A percentile compares a stretch with the other conserved stretches of the same genome.
Evolutionary conservation across 2,329 filamentous ascomycete species (phyloP).

Genomic region (Colletotrichum sp.): DNA sequence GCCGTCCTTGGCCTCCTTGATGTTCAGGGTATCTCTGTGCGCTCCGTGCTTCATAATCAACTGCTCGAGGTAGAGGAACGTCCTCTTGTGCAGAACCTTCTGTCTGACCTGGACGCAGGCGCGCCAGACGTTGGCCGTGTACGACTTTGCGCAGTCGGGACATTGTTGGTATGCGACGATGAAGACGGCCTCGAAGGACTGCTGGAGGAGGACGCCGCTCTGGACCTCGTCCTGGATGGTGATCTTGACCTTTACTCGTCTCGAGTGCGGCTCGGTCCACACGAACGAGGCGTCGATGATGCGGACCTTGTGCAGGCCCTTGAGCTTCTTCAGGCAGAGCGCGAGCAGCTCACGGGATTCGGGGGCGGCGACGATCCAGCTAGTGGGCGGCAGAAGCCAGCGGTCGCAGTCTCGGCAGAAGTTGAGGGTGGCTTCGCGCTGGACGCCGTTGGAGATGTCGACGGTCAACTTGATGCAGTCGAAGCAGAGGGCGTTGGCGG

Average conservation of each 20-base stretch:
- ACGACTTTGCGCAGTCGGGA: constrained; percentile 93
- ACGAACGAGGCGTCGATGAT: constrained; percentile 97
- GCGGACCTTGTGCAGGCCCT: constrained; percentile 85
- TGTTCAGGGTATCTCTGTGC: constrained; percentile 94
- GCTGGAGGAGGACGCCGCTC: constrained; percentile 76
- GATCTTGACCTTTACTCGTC: constrained; percentile 91
- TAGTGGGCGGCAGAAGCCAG: constrained; percentile 86
- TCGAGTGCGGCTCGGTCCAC: constrained; percentile 97
- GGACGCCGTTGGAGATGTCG: constrained; percentile 91
- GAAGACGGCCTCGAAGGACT: constrained; percentile 94
- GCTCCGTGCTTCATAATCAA: constrained; percentile 93
- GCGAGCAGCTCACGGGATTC: constrained; percentile 94
- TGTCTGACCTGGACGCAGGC: constrained; percentile 94
- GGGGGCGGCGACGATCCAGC: constrained; percentile 83
- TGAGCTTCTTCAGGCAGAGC: constrained; percentile 86
- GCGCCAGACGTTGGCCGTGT: constrained; percentile 94
- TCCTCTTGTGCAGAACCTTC: constrained; percentile 94
- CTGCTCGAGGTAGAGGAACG: constrained; percentile 78
- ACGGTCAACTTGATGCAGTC: constrained; percentile 95
- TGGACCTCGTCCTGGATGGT: constrained; percentile 79
- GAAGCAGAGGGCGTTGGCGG: constrained; percentile 88
- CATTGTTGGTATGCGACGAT: constrained; percentile 92
- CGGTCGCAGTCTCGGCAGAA: constrained; percentile 94
- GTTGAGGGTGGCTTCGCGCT: constrained; percentile 87
- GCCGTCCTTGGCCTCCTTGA: constrained; percentile 94